Percentiles rank a stretch among this genome's conserved stretches.
These are phyloP conservation scores for Thyridium curvatum DNA, from an alignment of 2,329 filamentous ascomycete genomes.

Conservation along the genomic window DNA sequence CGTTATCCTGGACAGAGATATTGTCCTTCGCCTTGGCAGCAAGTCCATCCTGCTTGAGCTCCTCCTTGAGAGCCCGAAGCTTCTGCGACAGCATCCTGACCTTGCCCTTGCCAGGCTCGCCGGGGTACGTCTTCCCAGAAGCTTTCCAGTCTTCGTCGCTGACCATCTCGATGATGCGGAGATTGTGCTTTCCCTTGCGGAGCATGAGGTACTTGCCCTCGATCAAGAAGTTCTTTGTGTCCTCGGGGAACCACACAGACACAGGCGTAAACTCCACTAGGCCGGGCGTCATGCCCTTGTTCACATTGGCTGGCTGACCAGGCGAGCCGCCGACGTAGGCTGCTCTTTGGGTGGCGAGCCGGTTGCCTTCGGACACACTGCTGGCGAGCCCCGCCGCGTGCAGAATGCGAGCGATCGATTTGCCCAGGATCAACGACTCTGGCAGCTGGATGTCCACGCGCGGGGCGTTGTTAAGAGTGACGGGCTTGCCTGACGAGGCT, in stretches of 20 bases:
- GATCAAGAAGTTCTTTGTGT: slow-evolving; percentile 55
- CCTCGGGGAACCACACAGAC: slow-evolving; percentile 48
- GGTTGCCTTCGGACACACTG: slow-evolving; percentile 52
- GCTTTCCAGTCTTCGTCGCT: slow-evolving; percentile 45
- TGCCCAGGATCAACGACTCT: slow-evolving; percentile 42
- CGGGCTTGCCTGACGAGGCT: slow-evolving; percentile 8
- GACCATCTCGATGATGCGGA: slow-evolving; percentile 55
- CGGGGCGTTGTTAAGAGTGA: slow-evolving; percentile 37
- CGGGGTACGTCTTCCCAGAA: slow-evolving; percentile 45
- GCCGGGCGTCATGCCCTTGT: slow-evolving; percentile 21
- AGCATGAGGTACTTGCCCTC: slow-evolving; percentile 53
- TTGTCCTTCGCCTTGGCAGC: slow-evolving; percentile 2
- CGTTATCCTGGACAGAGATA: neutral
- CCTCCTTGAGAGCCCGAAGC: slow-evolving; percentile 26
- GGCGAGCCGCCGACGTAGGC: slow-evolving; percentile 54
- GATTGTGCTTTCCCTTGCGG: slow-evolving; percentile 57
- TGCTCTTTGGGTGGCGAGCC: slow-evolving; percentile 47
- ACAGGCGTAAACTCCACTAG: slow-evolving; percentile 54
- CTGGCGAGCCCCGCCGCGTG: slow-evolving; percentile 51
- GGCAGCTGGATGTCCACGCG: slow-evolving; percentile 54
- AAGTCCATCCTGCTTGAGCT: slow-evolving; percentile 4
- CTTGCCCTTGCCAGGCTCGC: slow-evolving; percentile 42
- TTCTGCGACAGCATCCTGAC: slow-evolving; percentile 35
- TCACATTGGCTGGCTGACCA: slow-evolving; percentile 18
- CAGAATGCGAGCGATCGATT: slow-evolving; percentile 53